A percentile compares a stretch with the other conserved stretches of the same genome.
These are phyloP conservation scores for Solanum etuberosum DNA, from an alignment of 257 asterid genomes.

Conservation along the genomic window DNA sequence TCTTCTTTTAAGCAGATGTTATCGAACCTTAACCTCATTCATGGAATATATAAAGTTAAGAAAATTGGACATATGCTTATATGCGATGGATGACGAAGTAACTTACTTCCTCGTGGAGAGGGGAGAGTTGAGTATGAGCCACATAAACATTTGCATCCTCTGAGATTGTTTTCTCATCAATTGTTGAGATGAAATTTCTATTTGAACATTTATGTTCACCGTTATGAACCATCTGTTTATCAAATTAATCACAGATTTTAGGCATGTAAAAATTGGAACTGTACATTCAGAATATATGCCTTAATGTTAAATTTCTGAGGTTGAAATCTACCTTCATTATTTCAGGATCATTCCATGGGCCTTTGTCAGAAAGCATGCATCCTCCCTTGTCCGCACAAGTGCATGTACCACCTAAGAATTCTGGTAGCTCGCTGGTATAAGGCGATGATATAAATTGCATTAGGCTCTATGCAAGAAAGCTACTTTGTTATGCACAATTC, in stretches of 20 bases:
- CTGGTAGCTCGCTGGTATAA: slow-evolving; percentile 75
- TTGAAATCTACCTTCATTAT: slow-evolving; percentile 58
- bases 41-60: background rate
- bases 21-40: background rate
- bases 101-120: slow-evolving; percentile 64
- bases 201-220: slow-evolving; percentile 76
- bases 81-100: background rate
- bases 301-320: background rate
- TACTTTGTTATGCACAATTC: background rate
- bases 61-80: background rate
- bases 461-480: background rate
- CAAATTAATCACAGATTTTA: background rate
- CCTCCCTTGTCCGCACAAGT: slow-evolving; percentile 82
- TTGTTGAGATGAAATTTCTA: slow-evolving; percentile 18
- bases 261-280: background rate
- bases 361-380: slow-evolving; percentile 83
- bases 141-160: slow-evolving; percentile 43
- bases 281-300: background rate
- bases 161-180: slow-evolving; percentile 58
- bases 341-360: slow-evolving; percentile 92
- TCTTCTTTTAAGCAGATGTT: background rate
- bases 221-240: slow-evolving; percentile 57
- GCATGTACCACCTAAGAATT: slow-evolving; percentile 92
- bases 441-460: background rate
- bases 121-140: slow-evolving; percentile 27